phyloP scores from a whole-genome alignment of 225 moss, liverwort and hornwort genomes.

The Pseudoscleropodium purum region DNA sequence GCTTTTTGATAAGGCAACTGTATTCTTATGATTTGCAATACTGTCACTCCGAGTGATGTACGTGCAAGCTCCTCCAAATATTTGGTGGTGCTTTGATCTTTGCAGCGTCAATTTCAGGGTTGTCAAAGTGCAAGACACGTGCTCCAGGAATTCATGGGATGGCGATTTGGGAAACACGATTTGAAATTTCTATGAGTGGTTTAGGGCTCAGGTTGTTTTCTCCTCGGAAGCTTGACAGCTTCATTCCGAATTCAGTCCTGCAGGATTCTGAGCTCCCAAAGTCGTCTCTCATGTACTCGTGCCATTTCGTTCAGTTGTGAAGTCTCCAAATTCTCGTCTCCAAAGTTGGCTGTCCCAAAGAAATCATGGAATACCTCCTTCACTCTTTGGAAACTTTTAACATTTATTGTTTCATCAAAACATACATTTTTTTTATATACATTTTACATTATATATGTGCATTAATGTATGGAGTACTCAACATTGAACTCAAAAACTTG shows the following conservation, averaged over 20 bases:
- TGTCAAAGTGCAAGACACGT: neutral
- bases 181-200: neutral
- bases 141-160: neutral
- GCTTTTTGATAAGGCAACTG: neutral
- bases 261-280: neutral
- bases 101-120: neutral
- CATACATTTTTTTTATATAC: neutral
- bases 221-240: neutral
- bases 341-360: neutral
- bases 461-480: neutral
- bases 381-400: neutral
- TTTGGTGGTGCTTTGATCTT: neutral
- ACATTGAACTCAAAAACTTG: neutral
- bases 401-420: neutral
- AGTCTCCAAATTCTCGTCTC: neutral
- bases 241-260: neutral
- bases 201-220: neutral
- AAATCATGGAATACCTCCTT: neutral
- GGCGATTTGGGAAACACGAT: neutral
- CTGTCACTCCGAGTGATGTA: neutral
- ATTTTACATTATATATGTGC: neutral
- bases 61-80: neutral
- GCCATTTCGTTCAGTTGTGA: neutral
- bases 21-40: neutral
- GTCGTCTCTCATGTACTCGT: neutral